These are phyloP conservation scores for Acanthamoeba healyi DNA, from an alignment of 208 protist genomes.

Conservation along the genomic window DNA sequence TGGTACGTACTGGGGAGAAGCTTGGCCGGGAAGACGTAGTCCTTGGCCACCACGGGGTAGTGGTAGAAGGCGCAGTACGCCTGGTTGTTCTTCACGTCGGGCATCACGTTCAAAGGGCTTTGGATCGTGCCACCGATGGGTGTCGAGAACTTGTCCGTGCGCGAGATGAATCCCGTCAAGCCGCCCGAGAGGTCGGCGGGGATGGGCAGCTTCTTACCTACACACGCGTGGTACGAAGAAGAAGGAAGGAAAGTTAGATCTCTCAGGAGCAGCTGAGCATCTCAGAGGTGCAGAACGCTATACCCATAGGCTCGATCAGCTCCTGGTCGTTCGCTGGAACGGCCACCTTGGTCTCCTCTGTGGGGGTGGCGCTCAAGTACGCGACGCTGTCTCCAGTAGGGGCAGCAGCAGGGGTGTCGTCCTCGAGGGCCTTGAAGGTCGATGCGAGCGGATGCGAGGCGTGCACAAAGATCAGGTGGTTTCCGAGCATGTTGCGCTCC, in stretches of 20 bases:
- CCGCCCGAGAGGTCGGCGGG: not conserved
- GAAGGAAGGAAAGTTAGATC: too few species aligned
- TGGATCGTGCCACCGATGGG: slow-evolving; percentile 36
- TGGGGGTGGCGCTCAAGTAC: not conserved
- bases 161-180: not conserved
- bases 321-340: not conserved
- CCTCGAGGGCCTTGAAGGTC: slow-evolving; percentile 8
- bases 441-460: slow-evolving; percentile 16
- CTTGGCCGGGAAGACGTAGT: slow-evolving; percentile 29
- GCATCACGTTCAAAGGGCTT: not conserved
- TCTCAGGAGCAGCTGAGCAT: not conserved
- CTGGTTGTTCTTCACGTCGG: slow-evolving; percentile 60
- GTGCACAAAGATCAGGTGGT: slow-evolving; percentile 69
- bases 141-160: slow-evolving; percentile 45
- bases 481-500: not conserved
- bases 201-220: not conserved
- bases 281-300: too few species aligned
- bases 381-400: not conserved
- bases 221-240: too few species aligned
- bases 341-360: not conserved
- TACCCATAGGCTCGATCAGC: not conserved
- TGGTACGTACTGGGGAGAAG: slow-evolving; percentile 33
- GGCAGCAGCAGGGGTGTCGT: not conserved
- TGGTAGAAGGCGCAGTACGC: slow-evolving; percentile 1
- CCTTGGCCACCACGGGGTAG: slow-evolving; percentile 8